Conservation (phyloP, 148 eudicot species). For the Heliosperma pusillum region DNA sequence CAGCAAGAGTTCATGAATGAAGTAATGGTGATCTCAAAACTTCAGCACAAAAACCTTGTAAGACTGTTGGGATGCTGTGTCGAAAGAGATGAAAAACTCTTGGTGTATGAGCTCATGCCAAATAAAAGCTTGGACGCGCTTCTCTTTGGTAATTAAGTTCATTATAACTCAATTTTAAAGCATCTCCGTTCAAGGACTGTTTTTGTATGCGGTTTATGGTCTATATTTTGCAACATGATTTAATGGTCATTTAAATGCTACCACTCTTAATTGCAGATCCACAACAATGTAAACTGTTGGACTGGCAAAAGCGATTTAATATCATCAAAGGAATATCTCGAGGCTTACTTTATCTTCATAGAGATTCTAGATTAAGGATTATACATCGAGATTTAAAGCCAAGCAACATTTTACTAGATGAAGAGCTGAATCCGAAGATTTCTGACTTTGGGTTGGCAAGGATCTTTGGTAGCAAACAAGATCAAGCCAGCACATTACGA, state of each 20-base stretch:
- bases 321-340: slow-evolving; percentile 55
- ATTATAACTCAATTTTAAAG: too few relatives aligned
- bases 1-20: slow-evolving; percentile 45
- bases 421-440: slow-evolving; percentile 44
- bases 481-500: slow-evolving; percentile 46
- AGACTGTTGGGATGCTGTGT: slow-evolving; percentile 37
- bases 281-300: slow-evolving; percentile 12
- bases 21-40: slow-evolving; percentile 38
- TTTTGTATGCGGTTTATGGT: background rate
- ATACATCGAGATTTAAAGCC: slow-evolving; percentile 56
- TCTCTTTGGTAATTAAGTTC: slow-evolving; percentile 32
- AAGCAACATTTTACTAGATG: slow-evolving; percentile 48
- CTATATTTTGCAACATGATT: background rate
- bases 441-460: slow-evolving; percentile 63
- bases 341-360: slow-evolving; percentile 57
- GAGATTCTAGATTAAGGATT: slow-evolving; percentile 48
- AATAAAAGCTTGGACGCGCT: slow-evolving; percentile 43
- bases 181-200: too few relatives aligned
- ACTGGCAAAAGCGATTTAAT: slow-evolving; percentile 40
- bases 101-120: slow-evolving; percentile 42
- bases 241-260: background rate
- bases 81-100: slow-evolving; percentile 32
- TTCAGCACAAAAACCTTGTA: slow-evolving; percentile 46
- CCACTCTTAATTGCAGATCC: slow-evolving; percentile 15
- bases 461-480: slow-evolving; percentile 48